These are phyloP conservation scores for Fragilaria crotonensis DNA, from an alignment of 108 stramenopile species.

Conservation along the genomic window DNA sequence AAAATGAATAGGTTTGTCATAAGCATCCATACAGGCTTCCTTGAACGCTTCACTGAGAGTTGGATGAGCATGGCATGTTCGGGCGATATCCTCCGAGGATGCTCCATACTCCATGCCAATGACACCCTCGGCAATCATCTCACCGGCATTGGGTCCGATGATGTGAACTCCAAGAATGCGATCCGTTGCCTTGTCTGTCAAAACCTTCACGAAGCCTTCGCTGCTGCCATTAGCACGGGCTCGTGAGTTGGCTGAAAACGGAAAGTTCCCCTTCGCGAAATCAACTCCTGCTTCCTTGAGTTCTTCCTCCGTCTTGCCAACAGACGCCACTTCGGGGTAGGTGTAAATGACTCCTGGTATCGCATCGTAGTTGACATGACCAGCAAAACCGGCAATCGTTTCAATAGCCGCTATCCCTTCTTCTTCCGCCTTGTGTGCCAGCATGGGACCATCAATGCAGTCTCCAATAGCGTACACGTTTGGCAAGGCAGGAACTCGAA, in stretches of 20 bases:
- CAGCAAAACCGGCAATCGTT: constrained; percentile 94
- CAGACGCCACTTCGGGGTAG: constrained; percentile 97
- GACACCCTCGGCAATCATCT: constrained; percentile 99
- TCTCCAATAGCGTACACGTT: constrained; percentile 96
- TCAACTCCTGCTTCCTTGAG: constrained; percentile 90
- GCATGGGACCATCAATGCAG: constrained; percentile 99
- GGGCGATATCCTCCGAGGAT: constrained; percentile 97
- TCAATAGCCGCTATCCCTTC: constrained; percentile 98
- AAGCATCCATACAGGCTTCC: constrained; percentile 99
- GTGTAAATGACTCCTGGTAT: constrained; percentile 99
- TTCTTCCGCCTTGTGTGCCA: constrained; percentile 99
- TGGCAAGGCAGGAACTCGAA: constrained; percentile 85
- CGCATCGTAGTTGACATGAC: constrained; percentile 99
- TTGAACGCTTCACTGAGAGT: constrained; percentile 98
- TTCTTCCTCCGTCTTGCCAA: constrained; percentile 99
- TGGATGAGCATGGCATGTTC: constrained; percentile 99
- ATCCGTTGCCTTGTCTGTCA: constrained; percentile 95
- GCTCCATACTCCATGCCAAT: constrained; percentile 99
- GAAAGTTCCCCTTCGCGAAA: constrained; percentile 95
- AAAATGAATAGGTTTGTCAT: constrained; percentile 97
- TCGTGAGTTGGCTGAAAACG: constrained; percentile 92
- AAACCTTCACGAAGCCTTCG: constrained; percentile 97
- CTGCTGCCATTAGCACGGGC: constrained; percentile 91
- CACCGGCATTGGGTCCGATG: constrained; percentile 99
- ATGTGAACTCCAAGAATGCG: constrained; percentile 96